Evolutionary conservation across 2,329 filamentous ascomycete species (phyloP).

Genomic region (Penicillium verrucosum): DNA sequence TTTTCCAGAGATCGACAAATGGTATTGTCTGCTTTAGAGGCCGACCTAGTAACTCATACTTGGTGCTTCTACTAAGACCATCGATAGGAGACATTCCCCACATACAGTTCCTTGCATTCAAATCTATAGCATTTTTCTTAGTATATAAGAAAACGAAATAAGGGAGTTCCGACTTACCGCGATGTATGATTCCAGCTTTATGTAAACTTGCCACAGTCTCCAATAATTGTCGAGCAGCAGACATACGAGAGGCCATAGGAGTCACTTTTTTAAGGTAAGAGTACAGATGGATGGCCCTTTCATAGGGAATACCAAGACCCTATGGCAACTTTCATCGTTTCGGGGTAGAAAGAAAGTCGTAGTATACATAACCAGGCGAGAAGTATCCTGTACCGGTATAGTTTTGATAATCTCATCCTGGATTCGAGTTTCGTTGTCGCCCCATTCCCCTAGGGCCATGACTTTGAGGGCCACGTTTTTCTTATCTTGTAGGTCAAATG

Average conservation of each 20-base stretch:
- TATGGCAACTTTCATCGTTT: conserved; percentile 13
- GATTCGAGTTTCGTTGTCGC: conserved; percentile 18
- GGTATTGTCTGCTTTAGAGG: conserved; percentile 27
- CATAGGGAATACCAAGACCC: conserved; percentile 24
- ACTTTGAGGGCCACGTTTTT: conserved; percentile 26
- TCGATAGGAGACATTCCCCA: conserved; percentile 26
- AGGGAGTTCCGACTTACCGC: conserved; percentile 17
- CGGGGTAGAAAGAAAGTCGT: conserved; percentile 20
- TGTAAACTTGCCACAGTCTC: conserved; percentile 25
- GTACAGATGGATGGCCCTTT: conserved; percentile 20
- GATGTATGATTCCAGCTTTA: conserved; percentile 28
- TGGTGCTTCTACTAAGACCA: conserved; percentile 20
- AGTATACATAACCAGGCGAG: conserved; percentile 20
- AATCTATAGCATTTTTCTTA: conserved; percentile 20
- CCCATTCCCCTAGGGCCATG: conserved; percentile 17
- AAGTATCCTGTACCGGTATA: conserved; percentile 12
- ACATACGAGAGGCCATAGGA: conserved; percentile 26
- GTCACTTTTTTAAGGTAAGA: conserved; percentile 5
- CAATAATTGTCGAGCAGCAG: conserved; percentile 28
- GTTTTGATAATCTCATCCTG: conserved; percentile 21
- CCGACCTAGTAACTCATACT: conserved; percentile 27
- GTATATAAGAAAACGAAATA: conserved; percentile 2
- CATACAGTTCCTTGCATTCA: conserved; percentile 30
- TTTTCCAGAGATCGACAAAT: conserved; percentile 22
- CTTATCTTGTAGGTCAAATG: conserved; percentile 19